These are phyloP conservation scores for Talaromyces proteolyticus DNA, from an alignment of 495 filamentous ascomycete species.

Conservation along the genomic window DNA sequence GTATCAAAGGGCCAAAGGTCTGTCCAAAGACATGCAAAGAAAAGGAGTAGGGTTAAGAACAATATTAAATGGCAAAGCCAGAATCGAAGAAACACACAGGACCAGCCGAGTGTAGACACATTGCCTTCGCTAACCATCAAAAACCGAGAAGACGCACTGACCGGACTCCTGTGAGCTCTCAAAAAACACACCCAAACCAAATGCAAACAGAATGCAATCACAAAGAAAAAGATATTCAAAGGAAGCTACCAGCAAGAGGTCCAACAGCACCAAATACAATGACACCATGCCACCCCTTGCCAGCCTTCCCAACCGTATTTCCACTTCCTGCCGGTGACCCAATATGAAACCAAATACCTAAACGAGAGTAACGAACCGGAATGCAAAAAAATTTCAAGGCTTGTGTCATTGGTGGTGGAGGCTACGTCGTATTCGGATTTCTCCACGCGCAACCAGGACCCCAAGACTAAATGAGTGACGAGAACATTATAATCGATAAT, in stretches of 20 bases:
- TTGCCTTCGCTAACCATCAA: slow-evolving; percentile 30
- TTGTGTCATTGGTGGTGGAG: slow-evolving; percentile 1
- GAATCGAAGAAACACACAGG: slow-evolving; percentile 42
- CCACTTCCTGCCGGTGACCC: slow-evolving; percentile 2
- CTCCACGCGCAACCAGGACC: slow-evolving; percentile 6
- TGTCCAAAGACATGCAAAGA: slow-evolving; percentile 18
- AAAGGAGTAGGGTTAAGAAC: slow-evolving; percentile 15
- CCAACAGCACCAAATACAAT: slow-evolving; percentile 1
- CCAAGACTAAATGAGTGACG: slow-evolving; percentile 7
- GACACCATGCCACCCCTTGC: slow-evolving; percentile 21
- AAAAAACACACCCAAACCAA: slow-evolving; percentile 21
- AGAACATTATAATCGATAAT: slow-evolving; percentile 6
- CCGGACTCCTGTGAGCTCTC: slow-evolving; percentile 43
- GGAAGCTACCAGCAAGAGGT: slow-evolving; percentile 29
- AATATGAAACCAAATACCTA: slow-evolving; percentile 2
- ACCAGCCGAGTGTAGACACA: slow-evolving; percentile 45
- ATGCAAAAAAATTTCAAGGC: neutral
- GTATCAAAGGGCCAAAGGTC: slow-evolving; percentile 18
- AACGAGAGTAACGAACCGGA: slow-evolving; percentile 3
- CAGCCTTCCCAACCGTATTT: slow-evolving; percentile 1
- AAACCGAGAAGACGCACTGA: slow-evolving; percentile 35
- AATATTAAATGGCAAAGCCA: slow-evolving; percentile 13
- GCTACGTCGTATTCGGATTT: slow-evolving; percentile 7
- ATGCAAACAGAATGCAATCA: slow-evolving; percentile 9
- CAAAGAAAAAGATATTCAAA: slow-evolving; percentile 20